Percentiles rank a stretch among this genome's conserved stretches.
phyloP scores from a whole-genome alignment of 2,329 filamentous ascomycete species.

The Nigrograna mackinnonii region DNA sequence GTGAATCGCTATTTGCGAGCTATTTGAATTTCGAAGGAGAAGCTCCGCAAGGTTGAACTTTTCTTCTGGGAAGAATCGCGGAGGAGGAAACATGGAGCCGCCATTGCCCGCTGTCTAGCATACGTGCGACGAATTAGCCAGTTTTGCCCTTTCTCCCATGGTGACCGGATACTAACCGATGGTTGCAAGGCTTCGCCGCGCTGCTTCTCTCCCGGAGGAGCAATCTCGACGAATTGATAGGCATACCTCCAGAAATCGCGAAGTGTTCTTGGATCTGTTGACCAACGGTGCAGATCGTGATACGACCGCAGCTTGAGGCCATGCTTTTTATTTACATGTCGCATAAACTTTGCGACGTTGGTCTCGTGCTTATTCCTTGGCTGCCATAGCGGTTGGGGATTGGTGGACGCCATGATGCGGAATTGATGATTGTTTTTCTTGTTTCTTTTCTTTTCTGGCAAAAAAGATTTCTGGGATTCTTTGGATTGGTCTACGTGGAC shows the following conservation, averaged over 20 bases:
- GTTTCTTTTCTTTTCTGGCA: constrained; percentile 1
- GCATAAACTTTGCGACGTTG: not conserved
- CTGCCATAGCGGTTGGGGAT: constrained; percentile 1
- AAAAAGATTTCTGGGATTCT: too few relatives aligned
- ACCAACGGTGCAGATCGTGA: not conserved
- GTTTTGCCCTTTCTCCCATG: not conserved
- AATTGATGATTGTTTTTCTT: constrained; percentile 5
- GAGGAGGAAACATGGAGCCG: not conserved
- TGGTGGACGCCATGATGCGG: not conserved
- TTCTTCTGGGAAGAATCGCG: not conserved
- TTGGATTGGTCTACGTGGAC: not conserved
- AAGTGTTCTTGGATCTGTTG: not conserved
- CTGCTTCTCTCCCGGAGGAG: not conserved
- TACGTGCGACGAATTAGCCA: not conserved
- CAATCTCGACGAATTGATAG: not conserved
- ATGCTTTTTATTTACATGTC: not conserved
- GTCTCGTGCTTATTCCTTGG: not conserved
- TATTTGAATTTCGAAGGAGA: not conserved
- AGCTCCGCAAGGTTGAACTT: not conserved
- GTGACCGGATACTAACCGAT: not conserved
- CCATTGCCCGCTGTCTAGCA: not conserved
- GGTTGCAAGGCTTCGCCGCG: not conserved
- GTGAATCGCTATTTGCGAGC: not conserved
- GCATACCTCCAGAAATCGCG: not conserved
- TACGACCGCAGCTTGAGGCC: not conserved